These are phyloP conservation scores for Dactylorhiza incarnata DNA, from an alignment of 106 monocot species.

Conservation along the genomic window DNA sequence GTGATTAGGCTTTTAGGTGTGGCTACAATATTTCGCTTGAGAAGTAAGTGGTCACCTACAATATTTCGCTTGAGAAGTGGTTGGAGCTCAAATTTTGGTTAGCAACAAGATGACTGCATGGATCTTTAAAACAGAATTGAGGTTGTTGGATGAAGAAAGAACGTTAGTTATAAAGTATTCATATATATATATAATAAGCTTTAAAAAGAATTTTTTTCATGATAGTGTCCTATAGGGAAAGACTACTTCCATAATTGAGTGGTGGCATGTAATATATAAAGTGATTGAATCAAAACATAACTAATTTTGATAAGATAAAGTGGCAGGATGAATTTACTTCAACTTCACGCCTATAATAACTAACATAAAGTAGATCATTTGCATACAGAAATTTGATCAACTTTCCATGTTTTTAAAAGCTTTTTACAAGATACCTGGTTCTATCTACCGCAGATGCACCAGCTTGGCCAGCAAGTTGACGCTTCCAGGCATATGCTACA, in stretches of 20 bases:
- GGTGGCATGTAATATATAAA: background rate
- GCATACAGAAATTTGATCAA: background rate
- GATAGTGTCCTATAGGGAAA: no score
- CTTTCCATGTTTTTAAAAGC: background rate
- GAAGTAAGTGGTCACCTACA: no score
- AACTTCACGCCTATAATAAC: background rate
- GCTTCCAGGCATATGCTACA: slow-evolving; percentile 99
- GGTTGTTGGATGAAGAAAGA: no score
- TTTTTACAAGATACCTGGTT: slow-evolving; percentile 48
- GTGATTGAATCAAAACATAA: background rate
- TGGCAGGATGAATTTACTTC: background rate
- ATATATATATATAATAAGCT: no score
- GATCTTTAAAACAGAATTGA: no score
- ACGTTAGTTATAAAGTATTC: no score
- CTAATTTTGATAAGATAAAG: background rate
- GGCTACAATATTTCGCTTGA: no score
- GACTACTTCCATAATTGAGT: background rate
- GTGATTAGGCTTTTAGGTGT: no score
- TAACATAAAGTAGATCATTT: background rate
- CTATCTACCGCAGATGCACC: slow-evolving; percentile 99
- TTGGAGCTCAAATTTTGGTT: no score
- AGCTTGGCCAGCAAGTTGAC: slow-evolving; percentile 97
- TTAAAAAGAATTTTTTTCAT: no score
- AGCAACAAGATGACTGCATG: no score
- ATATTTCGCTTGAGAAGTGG: no score